Conservation (phyloP, 2,329 filamentous ascomycete genomes). For the Sarocladium oryzae region DNA sequence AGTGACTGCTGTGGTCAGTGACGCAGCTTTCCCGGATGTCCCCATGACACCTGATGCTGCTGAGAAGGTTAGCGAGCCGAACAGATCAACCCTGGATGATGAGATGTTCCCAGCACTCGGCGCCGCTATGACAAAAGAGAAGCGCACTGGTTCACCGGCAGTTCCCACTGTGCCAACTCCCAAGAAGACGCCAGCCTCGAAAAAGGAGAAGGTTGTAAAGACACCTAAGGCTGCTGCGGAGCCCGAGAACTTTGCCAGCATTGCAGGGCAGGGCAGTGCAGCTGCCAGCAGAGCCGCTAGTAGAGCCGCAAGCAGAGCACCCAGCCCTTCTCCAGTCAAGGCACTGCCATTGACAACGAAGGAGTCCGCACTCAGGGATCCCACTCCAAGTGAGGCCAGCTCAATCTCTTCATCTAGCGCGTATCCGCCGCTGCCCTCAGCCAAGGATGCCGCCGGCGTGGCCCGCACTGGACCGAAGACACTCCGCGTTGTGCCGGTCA, state of each 20-base stretch:
- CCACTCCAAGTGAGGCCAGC: not conserved
- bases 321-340: conserved; percentile 22
- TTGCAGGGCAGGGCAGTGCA: not conserved
- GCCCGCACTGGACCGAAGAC: conserved; percentile 54
- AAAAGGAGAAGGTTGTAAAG: conserved; percentile 24
- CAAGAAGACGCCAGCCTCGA: conserved; percentile 27
- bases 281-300: conserved; percentile 12
- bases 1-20: not conserved
- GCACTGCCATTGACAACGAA: conserved; percentile 18
- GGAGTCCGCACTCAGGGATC: not conserved
- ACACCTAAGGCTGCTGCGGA: conserved; percentile 25
- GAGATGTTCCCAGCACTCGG: conserved; percentile 59
- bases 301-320: not conserved
- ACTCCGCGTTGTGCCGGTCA: conserved; percentile 63
- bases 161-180: conserved; percentile 28
- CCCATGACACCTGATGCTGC: not conserved
- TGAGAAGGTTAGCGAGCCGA: conserved; percentile 10
- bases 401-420: conserved; percentile 17
- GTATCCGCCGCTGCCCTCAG: conserved; percentile 45
- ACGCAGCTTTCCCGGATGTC: conserved; percentile 24
- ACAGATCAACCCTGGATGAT: conserved; percentile 38
- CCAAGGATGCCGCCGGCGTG: conserved; percentile 35
- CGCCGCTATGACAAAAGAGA: conserved; percentile 32
- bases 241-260: conserved; percentile 6
- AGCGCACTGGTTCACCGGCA: conserved; percentile 19